Conservation (phyloP, 257 asterid genomes). For the Fraxinus pennsylvanica region DNA sequence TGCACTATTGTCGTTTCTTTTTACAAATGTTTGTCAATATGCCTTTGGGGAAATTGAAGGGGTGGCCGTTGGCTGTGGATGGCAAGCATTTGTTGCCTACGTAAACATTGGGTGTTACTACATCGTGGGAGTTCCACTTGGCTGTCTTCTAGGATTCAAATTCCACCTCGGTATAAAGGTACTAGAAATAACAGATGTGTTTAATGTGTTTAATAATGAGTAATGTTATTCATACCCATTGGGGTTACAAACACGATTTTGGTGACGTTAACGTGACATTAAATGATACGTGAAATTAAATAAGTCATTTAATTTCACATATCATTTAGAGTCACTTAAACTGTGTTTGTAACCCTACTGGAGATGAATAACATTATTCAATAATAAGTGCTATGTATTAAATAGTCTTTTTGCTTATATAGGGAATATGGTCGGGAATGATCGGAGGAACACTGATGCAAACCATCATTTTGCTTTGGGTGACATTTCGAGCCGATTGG, state of each 20-base stretch:
- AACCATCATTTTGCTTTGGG: conserved; percentile 72
- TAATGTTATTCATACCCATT: too few species aligned
- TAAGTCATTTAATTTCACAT: too few species aligned
- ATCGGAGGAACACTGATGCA: conserved; percentile 90
- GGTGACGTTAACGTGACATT: too few species aligned
- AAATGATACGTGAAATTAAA: too few species aligned
- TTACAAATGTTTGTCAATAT: not conserved
- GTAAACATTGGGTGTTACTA: conserved; percentile 62
- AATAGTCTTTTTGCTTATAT: not conserved
- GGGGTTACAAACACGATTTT: too few species aligned
- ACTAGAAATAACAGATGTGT: not conserved
- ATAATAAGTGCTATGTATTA: not conserved
- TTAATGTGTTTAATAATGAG: too few species aligned
- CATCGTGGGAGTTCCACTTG: conserved; percentile 57
- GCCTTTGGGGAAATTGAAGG: conserved; percentile 30
- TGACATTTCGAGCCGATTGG: conserved; percentile 72
- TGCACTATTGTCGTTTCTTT: too few species aligned
- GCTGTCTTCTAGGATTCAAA: conserved; percentile 58
- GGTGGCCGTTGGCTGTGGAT: conserved; percentile 73
- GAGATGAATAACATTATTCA: too few species aligned
- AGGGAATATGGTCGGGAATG: conserved; percentile 92
- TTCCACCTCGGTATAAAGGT: conserved; percentile 58
- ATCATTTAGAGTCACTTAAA: too few species aligned
- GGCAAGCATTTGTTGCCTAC: conserved; percentile 69
- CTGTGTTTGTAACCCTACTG: too few species aligned